These are phyloP conservation scores for Arabidopsis arenosa DNA, from an alignment of 345 rosid species.

Conservation along the genomic window DNA sequence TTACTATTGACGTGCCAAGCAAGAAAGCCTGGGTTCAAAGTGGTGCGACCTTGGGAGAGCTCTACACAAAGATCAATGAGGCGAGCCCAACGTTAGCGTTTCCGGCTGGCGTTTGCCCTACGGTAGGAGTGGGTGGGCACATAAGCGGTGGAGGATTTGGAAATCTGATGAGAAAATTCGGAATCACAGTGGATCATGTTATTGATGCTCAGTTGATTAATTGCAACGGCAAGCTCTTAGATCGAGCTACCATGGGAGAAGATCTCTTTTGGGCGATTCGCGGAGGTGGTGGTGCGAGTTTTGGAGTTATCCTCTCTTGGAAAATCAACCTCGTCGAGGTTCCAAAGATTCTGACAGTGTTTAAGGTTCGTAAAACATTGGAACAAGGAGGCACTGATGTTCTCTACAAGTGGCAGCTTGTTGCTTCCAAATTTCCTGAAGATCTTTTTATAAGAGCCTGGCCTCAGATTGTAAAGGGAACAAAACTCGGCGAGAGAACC, in stretches of 20 bases:
- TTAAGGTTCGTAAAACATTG: conserved; percentile 39
- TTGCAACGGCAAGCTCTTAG: conserved; percentile 51
- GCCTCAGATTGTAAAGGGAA: conserved; percentile 6
- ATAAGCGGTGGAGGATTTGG: conserved; percentile 66
- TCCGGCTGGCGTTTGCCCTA: conserved; percentile 56
- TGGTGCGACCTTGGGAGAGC: conserved; percentile 60
- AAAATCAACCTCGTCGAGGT: conserved; percentile 55
- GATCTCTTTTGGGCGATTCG: conserved; percentile 67
- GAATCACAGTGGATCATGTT: conserved; percentile 55
- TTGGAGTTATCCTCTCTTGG: conserved; percentile 58
- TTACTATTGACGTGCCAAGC: conserved; percentile 35
- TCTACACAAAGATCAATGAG: conserved; percentile 48
- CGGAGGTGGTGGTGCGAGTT: conserved; percentile 67
- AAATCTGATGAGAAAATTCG: conserved; percentile 57
- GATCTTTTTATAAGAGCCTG: no score
- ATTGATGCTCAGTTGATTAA: conserved; percentile 61
- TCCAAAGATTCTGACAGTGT: conserved; percentile 52
- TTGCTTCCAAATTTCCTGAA: no score
- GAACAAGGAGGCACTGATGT: conserved; percentile 45
- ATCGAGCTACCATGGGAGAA: conserved; percentile 54
- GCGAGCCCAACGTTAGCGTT: conserved; percentile 48
- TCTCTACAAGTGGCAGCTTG: conserved; percentile 42
- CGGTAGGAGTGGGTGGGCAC: conserved; percentile 58
- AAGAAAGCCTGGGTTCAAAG: conserved; percentile 54
- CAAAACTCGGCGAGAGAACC: conserved; percentile 39